Conservation (phyloP, 116 monocot genomes). For the Thalassia testudinum region DNA sequence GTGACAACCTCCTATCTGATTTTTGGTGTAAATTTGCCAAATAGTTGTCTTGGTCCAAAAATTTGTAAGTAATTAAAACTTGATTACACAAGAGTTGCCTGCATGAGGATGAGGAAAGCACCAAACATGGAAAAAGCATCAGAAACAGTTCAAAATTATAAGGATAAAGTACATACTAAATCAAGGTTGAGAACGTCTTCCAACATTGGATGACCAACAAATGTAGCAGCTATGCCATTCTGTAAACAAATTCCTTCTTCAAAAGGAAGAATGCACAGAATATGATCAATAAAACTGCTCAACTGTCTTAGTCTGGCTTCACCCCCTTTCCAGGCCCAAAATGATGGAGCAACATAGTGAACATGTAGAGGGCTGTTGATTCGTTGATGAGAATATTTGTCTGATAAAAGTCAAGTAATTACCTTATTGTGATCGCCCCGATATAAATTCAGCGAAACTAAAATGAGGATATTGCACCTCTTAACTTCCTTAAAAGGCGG, state of each 20-base stretch:
- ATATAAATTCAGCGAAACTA: no score
- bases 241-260: constrained; percentile 69
- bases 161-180: constrained; percentile 13
- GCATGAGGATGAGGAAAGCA: no score
- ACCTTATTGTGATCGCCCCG: neutral
- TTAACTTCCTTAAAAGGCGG: constrained; percentile 53
- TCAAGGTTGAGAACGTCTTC: constrained; percentile 45
- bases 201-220: constrained; percentile 84
- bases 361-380: constrained; percentile 35
- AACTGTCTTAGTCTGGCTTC: constrained; percentile 48
- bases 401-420: constrained; percentile 27
- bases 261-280: constrained; percentile 91
- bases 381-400: constrained; percentile 17
- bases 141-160: neutral
- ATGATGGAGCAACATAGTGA: constrained; percentile 97
- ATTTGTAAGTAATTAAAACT: no score
- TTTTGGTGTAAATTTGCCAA: no score
- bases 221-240: constrained; percentile 74
- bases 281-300: constrained; percentile 50
- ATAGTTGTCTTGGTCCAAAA: no score
- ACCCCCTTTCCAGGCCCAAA: constrained; percentile 99
- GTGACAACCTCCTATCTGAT: no score
- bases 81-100: no score
- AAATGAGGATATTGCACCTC: constrained; percentile 22
- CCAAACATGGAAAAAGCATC: neutral